Conservation (phyloP, 2,329 filamentous ascomycete species). For the Canariomyces notabilis region DNA sequence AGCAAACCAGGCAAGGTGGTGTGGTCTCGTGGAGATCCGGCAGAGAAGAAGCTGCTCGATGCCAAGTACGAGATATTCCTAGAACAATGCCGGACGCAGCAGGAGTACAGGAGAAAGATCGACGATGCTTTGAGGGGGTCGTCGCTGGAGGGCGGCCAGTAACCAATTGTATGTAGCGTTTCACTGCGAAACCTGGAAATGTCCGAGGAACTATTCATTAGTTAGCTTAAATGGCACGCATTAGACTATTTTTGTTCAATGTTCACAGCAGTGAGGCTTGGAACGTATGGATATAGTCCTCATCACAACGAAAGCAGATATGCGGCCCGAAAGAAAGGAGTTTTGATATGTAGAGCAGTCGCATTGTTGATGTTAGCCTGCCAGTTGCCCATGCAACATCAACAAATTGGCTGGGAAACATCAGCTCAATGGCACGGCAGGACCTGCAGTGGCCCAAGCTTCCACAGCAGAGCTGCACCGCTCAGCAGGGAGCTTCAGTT, state of each 20-base stretch:
- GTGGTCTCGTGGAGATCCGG: slow-evolving; percentile 63
- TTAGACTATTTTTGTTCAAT: too few species aligned
- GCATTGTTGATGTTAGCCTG: too few species aligned
- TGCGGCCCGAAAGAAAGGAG: too few species aligned
- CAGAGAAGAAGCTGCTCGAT: slow-evolving; percentile 73
- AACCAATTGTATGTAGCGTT: too few species aligned
- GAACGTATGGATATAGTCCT: too few species aligned
- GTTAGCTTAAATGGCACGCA: too few species aligned
- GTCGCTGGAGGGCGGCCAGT: slow-evolving; percentile 7
- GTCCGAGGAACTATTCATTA: too few species aligned
- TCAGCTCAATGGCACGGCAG: background rate
- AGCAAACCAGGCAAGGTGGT: slow-evolving; percentile 88
- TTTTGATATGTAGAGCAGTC: background rate
- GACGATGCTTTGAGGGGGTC: slow-evolving; percentile 52
- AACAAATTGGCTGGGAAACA: slow-evolving; percentile 4
- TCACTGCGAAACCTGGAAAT: too few species aligned
- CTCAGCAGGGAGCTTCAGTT: too few species aligned
- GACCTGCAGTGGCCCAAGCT: slow-evolving; percentile 12
- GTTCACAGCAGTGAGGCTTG: too few species aligned
- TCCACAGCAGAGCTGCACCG: background rate
- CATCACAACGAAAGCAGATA: too few species aligned
- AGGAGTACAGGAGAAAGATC: slow-evolving; percentile 72
- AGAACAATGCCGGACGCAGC: slow-evolving; percentile 83
- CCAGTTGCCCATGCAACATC: too few species aligned
- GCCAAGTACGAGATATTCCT: slow-evolving; percentile 96